Base-by-base conservation (phyloP, 345 rosid genomes). In the Sonneratia caseolaris region DNA sequence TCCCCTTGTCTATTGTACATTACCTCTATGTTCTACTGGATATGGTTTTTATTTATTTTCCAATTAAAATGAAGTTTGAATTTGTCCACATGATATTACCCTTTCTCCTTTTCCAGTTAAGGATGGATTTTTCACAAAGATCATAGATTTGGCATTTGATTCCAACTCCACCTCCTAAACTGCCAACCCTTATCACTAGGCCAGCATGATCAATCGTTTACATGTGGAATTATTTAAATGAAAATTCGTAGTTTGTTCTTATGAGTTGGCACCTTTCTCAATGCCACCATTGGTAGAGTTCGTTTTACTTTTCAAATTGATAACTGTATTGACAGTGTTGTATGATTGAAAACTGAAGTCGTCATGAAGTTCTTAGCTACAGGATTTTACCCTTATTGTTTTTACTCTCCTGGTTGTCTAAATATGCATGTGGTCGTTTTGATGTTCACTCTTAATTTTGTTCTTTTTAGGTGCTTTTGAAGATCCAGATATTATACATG, bases 401-500 rank as follows among this genome's bases (percentile, higher is more conserved):
- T 22, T 57, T 9, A 14, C 35, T 57, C 35, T n/a, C 12, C 13
- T 57, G 22, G 2, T 57, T 22, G 27, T 57, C 32, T 57, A 57
- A 57, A 57, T 57, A 57, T n/a, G 64, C 32, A 57, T 8, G 35
- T 57, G 64, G 13, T 57, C 8, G 7, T n/a, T 37, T 27, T 68
- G 36, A 68, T 8, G 13, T 45, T 22, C 69, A 67, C n/a, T 10
- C 69, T 37, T 37, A 13, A 2, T 37, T 42, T 67, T 65, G 4
- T 14, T 49, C 45, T 65, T 64, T 73, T 3, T 72, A 94, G 97
- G 98, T 72, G 99, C 99, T 68, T 95, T 95, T 79, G 99, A 95
- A 79, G 97, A 95, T 86, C 72, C 97, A 13, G 97, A 95, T 74
- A 88, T 95, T 76, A 86, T 95, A 74, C 99, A 95, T 79, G 99